A percentile compares a stretch with the other conserved stretches of the same genome.
These are phyloP conservation scores for Royoungia palumana DNA, from an alignment of 768 basidiomycete species.

Conservation along the genomic window DNA sequence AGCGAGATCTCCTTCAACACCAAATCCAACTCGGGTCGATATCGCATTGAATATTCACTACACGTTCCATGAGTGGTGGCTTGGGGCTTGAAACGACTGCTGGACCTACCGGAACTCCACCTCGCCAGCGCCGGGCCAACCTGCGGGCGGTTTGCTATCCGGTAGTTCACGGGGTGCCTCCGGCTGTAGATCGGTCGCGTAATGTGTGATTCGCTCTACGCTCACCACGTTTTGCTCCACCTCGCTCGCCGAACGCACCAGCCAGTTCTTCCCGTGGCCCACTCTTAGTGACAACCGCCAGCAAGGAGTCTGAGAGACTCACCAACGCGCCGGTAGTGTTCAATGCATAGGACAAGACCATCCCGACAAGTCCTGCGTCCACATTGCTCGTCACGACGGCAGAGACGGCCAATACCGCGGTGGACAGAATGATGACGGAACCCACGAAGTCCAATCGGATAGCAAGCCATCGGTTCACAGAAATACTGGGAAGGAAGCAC, in stretches of 20 bases:
- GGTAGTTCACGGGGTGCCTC: constrained; percentile 76
- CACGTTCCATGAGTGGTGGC: background rate
- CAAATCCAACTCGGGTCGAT: constrained; percentile 75
- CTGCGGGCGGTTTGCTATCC: constrained; percentile 46
- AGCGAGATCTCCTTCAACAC: constrained; percentile 77
- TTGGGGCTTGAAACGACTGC: background rate
- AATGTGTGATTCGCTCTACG: constrained; percentile 84
- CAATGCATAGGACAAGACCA: constrained; percentile 81
- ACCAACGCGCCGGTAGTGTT: constrained; percentile 82
- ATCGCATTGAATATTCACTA: constrained; percentile 71
- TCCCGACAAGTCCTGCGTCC: constrained; percentile 84
- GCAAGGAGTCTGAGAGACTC: constrained; percentile 19
- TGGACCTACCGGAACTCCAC: constrained; percentile 68
- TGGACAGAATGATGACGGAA: constrained; percentile 70
- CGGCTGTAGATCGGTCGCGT: constrained; percentile 58
- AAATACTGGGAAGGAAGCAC: constrained; percentile 66
- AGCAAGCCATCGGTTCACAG: constrained; percentile 82
- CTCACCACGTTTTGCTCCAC: constrained; percentile 90
- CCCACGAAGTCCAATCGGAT: constrained; percentile 84
- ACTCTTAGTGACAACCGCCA: background rate
- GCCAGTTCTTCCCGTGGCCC: constrained; percentile 57
- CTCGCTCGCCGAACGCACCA: constrained; percentile 79
- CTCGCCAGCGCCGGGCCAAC: constrained; percentile 73
- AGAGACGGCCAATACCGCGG: constrained; percentile 61
- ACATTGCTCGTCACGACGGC: constrained; percentile 75